Conservation (phyloP, 371 early-diverging fungal genomes). For the Actinomortierella wolfii region DNA sequence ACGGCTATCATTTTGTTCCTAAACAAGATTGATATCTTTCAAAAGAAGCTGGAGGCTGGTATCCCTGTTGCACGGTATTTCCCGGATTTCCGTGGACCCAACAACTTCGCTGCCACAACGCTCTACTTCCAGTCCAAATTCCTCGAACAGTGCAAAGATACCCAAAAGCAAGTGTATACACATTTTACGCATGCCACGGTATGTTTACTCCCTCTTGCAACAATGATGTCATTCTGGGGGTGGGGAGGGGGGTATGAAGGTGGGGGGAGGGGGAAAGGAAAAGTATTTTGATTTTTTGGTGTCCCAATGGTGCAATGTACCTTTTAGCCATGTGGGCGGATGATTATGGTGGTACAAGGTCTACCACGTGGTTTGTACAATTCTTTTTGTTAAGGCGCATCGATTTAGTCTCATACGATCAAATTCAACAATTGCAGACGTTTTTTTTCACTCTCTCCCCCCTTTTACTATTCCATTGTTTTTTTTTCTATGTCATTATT, state of each 20-base stretch:
- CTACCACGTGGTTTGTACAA: no score
- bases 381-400: no score
- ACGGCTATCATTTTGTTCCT: constrained; percentile 70
- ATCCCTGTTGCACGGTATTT: constrained; percentile 20
- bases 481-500: no score
- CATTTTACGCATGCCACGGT: constrained; percentile 62
- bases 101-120: constrained; percentile 57
- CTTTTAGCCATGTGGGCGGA: not conserved
- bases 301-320: not conserved
- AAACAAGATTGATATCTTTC: constrained; percentile 75
- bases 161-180: constrained; percentile 62
- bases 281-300: not conserved
- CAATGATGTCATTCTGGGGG: no score
- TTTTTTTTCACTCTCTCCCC: no score
- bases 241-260: not conserved
- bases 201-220: constrained; percentile 21
- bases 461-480: no score
- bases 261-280: not conserved
- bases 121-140: constrained; percentile 59
- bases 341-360: no score
- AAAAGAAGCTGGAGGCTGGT: constrained; percentile 44
- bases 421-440: no score
- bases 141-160: constrained; percentile 54
- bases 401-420: no score
- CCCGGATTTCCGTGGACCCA: constrained; percentile 49